These are phyloP conservation scores for Lentinula novae-zelandiae DNA, from an alignment of 1,284 basidiomycete genomes.

Conservation along the genomic window DNA sequence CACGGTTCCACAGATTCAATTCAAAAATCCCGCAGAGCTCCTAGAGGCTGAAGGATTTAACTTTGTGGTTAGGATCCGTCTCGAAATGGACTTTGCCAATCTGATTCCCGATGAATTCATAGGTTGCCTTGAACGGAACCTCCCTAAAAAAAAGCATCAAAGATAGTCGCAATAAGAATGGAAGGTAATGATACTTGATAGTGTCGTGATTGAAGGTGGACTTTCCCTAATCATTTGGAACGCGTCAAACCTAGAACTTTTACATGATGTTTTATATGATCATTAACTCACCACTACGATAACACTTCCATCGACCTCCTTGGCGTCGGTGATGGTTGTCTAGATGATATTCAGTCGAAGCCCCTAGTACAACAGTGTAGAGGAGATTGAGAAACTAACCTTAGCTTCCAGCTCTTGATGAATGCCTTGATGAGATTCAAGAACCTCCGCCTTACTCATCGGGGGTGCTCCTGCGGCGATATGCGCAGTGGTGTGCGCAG, in stretches of 20 bases:
- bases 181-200: not conserved
- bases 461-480: not conserved
- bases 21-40: too few relatives aligned
- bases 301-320: not conserved
- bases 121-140: conserved; percentile 1
- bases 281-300: not conserved
- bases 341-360: not conserved
- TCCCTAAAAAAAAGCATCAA: not conserved
- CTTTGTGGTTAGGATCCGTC: not conserved
- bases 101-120: not conserved
- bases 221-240: not conserved
- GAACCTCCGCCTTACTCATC: not conserved
- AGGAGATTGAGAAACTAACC: not conserved
- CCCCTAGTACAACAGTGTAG: too few relatives aligned
- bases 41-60: not conserved
- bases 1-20: too few relatives aligned
- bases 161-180: not conserved
- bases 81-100: not conserved
- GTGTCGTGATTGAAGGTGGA: not conserved
- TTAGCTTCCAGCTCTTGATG: not conserved
- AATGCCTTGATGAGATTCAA: not conserved
- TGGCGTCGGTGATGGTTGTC: conserved; percentile 1
- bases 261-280: too few relatives aligned
- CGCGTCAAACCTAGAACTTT: not conserved
- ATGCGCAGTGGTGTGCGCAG: not conserved